A percentile compares a stretch with the other conserved stretches of the same genome.
phyloP scores from a whole-genome alignment of 441 rosid species.

The Erysimum cheiri region DNA sequence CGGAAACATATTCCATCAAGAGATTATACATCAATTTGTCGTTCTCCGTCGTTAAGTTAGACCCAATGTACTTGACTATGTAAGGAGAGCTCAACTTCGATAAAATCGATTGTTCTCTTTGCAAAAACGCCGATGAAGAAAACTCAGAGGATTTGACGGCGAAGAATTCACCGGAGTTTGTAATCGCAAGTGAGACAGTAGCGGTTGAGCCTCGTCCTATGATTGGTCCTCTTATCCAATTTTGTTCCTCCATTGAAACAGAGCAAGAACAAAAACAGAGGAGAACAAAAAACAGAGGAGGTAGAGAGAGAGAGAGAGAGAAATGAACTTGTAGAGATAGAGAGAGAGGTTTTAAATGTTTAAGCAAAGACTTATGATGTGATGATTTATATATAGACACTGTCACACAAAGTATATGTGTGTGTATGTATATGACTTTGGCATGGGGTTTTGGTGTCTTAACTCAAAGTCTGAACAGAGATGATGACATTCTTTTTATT shows the following conservation, averaged over 20 bases:
- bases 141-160: constrained; percentile 77
- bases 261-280: no score
- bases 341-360: constrained; percentile 34
- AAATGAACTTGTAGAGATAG: constrained; percentile 6
- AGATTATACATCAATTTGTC: constrained; percentile 56
- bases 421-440: constrained; percentile 40
- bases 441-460: constrained; percentile 47
- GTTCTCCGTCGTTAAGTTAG: constrained; percentile 49
- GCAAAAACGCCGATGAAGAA: constrained; percentile 60
- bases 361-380: constrained; percentile 40
- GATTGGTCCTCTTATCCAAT: constrained; percentile 76
- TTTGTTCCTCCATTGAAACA: constrained; percentile 57
- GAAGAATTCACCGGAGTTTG: constrained; percentile 55
- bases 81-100: constrained; percentile 66
- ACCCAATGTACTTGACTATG: constrained; percentile 69
- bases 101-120: constrained; percentile 58
- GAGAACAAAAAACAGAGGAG: constrained; percentile 26
- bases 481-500: constrained; percentile 22
- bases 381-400: constrained; percentile 32
- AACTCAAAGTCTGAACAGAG: constrained; percentile 42
- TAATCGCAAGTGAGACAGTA: constrained; percentile 73
- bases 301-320: not conserved
- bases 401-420: constrained; percentile 16
- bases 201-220: constrained; percentile 92
- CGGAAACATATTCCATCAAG: constrained; percentile 66